phyloP scores from a whole-genome alignment of 352 stramenopile species.

The Blastocystis sp. region DNA sequence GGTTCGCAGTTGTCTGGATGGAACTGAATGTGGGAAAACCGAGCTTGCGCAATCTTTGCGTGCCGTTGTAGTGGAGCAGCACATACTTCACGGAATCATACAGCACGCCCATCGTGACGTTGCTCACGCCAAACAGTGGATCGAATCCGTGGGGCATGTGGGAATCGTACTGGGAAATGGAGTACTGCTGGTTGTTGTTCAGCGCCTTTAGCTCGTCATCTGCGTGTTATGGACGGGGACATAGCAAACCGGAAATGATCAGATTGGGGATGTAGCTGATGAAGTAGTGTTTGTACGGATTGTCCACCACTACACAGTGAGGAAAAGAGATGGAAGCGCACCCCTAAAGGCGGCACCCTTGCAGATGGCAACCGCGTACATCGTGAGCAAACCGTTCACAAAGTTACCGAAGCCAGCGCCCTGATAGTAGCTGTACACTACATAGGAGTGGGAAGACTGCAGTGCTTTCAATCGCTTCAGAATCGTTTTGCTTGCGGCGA shows the following conservation, averaged over 20 bases:
- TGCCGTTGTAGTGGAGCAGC: neutral
- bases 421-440: neutral
- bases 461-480: neutral
- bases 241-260: neutral
- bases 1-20: neutral
- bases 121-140: neutral
- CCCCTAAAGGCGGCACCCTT: neutral
- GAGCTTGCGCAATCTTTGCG: neutral
- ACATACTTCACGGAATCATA: neutral
- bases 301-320: neutral
- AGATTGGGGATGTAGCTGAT: slow-evolving; percentile 1
- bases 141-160: neutral
- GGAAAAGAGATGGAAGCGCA: neutral
- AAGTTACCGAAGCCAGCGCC: slow-evolving; percentile 14
- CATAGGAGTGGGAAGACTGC: neutral
- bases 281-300: slow-evolving; percentile 2
- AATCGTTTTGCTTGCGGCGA: neutral
- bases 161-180: neutral
- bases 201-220: neutral
- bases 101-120: neutral
- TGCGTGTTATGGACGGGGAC: too few species aligned
- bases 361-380: neutral
- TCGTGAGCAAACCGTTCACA: neutral
- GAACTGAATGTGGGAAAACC: neutral
- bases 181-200: neutral